Evolutionary conservation across 106 monocot genomes (phyloP).

Genomic region (Amphibolis antarctica): DNA sequence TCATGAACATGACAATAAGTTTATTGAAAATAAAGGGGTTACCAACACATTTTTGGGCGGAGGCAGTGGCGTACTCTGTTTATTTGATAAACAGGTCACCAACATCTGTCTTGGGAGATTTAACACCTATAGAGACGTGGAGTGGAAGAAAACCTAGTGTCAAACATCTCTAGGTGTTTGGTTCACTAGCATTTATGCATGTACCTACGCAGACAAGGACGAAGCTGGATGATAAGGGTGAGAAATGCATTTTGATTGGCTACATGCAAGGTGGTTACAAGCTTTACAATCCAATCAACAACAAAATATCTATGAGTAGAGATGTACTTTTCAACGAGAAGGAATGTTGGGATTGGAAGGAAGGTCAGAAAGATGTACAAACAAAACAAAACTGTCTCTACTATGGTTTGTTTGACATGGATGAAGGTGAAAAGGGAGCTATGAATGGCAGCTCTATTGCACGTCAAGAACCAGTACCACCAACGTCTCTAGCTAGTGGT

Average conservation of each 20-base stretch:
- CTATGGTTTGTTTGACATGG: too few relatives aligned
- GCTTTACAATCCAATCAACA: not conserved
- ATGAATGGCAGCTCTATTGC: too few relatives aligned
- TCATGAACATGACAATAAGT: conserved; percentile 1
- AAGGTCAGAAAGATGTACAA: too few relatives aligned
- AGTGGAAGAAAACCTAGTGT: not conserved
- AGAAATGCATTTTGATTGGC: not conserved
- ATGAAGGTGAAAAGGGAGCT: too few relatives aligned
- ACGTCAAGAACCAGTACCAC: too few relatives aligned
- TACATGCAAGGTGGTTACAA: not conserved
- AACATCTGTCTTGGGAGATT: not conserved
- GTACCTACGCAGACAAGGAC: not conserved
- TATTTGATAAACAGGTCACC: not conserved
- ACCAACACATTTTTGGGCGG: conserved; percentile 1
- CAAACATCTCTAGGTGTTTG: not conserved
- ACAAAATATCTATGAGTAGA: not conserved
- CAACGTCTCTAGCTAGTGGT: too few relatives aligned
- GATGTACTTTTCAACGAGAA: conserved; percentile 1
- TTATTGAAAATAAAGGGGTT: not conserved
- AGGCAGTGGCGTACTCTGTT: not conserved
- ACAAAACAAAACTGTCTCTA: too few relatives aligned
- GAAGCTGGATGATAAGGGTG: not conserved
- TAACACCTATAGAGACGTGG: not conserved
- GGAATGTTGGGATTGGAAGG: not conserved
- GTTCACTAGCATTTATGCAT: not conserved